Base-by-base conservation (phyloP, 345 rosid genomes). In the Noccaea bulbosa region DNA sequence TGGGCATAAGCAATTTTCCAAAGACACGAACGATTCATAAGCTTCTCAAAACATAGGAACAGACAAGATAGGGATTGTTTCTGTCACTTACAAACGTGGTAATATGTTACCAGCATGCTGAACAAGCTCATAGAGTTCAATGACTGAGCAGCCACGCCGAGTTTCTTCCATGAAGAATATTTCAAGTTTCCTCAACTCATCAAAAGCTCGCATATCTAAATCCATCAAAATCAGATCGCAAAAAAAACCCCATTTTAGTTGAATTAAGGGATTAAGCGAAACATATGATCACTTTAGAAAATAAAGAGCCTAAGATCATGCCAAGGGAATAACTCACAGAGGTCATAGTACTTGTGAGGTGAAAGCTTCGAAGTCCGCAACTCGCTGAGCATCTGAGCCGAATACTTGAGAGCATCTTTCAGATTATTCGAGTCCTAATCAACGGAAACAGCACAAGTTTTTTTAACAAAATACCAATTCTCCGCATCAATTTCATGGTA, bases 311-410 rank as follows among this genome's bases (percentile, higher is more conserved):
- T 63, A 9, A 45, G 55, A 56, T 58, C 54, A 9, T 8, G 6
- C 6, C 30, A 63, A 3, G 51, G 20, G 12, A 63, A 50, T 38
- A 57, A 71, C 92, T 91, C 70, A 94, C 99, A 94, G 46, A 92
- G 92, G 52, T 87, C 90, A 67, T 91, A 94, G 74, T 94, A 94
- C 78, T 94, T 94, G 24, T 89, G 98, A 30, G 99, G 99, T 17
- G 98, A 91, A 58, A 94, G 95, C 85, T 90, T 91, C 54, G 98
- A 91, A 72, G 99, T 94, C 64, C 99, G 91, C 8, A 94, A 88
- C 84, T 94, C 98, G 38, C 98, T 87, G 9, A 94, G 85, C 99
- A 94, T 94, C 89, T 92, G 99, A 74, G 99, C 93, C 51, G 99
- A 94, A 81, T 86, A 94, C 83, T 92, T 94, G 71, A 94, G 85